phyloP scores from a whole-genome alignment of 768 basidiomycete genomes.

The Hortiboletus campestris region DNA sequence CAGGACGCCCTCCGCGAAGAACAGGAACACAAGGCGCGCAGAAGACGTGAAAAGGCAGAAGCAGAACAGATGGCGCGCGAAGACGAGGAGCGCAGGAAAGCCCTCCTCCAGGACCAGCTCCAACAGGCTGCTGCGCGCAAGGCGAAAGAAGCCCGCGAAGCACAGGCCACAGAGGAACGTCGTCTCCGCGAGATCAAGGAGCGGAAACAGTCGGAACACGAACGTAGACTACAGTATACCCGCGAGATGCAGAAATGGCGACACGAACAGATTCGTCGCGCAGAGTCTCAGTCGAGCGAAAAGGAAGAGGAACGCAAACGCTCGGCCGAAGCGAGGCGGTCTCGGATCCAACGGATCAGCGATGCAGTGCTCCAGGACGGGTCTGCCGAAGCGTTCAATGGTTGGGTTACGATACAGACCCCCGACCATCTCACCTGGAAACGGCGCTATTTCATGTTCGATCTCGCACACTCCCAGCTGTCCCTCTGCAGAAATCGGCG shows the following conservation, averaged over 20 bases:
- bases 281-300: slow-evolving; percentile 44
- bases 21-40: slow-evolving; percentile 37
- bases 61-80: slow-evolving; percentile 34
- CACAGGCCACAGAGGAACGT: slow-evolving; percentile 46
- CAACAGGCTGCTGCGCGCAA: slow-evolving; percentile 36
- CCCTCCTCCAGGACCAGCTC: slow-evolving; percentile 43
- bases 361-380: slow-evolving; percentile 44
- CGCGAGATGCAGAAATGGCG: slow-evolving; percentile 53
- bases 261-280: slow-evolving; percentile 43
- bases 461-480: slow-evolving; percentile 38
- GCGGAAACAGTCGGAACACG: slow-evolving; percentile 44
- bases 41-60: slow-evolving; percentile 18
- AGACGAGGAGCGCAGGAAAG: slow-evolving; percentile 40
- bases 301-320: slow-evolving; percentile 42
- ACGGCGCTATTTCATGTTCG: slow-evolving; percentile 60
- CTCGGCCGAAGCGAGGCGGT: slow-evolving; percentile 37
- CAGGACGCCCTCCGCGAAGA: slow-evolving; percentile 45
- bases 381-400: slow-evolving; percentile 40
- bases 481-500: slow-evolving; percentile 52
- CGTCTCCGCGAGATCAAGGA: slow-evolving; percentile 45
- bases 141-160: slow-evolving; percentile 37
- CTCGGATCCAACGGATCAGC: slow-evolving; percentile 47
- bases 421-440: slow-evolving; percentile 57
- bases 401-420: slow-evolving; percentile 64
- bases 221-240: slow-evolving; percentile 50